Evolutionary conservation across 208 protist genomes (phyloP), one percentile per base, ranked within the genome.

Genomic region (Trypanosoma avium): DNA sequence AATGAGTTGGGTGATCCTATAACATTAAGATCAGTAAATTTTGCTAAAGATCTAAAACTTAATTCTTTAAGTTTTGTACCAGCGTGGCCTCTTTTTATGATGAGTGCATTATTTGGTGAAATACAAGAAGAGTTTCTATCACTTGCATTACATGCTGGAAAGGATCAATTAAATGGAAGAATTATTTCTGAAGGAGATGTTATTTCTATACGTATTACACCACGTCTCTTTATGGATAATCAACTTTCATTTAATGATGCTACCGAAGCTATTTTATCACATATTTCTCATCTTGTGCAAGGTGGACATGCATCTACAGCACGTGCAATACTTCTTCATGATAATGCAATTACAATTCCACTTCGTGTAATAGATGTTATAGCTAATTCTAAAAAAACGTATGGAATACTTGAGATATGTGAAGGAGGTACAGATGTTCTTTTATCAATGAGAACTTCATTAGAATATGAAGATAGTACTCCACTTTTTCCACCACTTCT

Each of bases 111-210:
- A 12, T 78, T 85, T 62, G 88, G 88, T 2, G 75, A 88, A 0
- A 61, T 57, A 24, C 82, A 90, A 60, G 70, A 70, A n/a, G 67
- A 81, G 40, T 12, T 88, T 0, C 61, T 86, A 13, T 65, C 64
- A 0, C 52, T 77, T 42, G 61, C 76, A 10, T 33, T 82, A 8
- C 69, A 70, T 19, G 69, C 77, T 17, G 65, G 61, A 15, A 73
- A 73, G 7, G 26, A 38, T 6, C 40, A 64, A 21, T 71, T 90
- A 50, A 48, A 88, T 49, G 82, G 78, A 0, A 61, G 71, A 35
- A 53, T 91, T n/a, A 67, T 94, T n/a, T 74, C 73, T 48, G 72
- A 79, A 21, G 82, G 82, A n/a, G 82, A 90, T 45, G 73, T 91
- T 47, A 4, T 88, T 30, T 19, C 68, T 21, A 50, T 91, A 35